A percentile compares a stretch with the other conserved stretches of the same genome.
Conservation (phyloP, 176 grass and related monocot genomes). For the Pharus latifolius region DNA sequence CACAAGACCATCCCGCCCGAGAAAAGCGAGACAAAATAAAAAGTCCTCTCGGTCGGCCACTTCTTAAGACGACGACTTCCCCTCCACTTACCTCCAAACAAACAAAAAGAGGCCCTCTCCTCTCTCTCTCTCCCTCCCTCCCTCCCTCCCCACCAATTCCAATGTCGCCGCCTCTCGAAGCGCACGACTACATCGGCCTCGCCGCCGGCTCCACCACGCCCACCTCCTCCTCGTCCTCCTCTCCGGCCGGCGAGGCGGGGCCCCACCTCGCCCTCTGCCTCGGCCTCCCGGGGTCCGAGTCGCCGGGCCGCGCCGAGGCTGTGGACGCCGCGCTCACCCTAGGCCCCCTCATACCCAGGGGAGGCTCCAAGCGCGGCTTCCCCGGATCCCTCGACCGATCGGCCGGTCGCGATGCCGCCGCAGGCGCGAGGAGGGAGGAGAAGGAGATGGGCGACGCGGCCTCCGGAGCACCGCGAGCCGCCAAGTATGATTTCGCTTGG, state of each 20-base stretch:
- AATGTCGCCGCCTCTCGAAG: constrained; percentile 25
- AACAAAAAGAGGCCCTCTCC: neutral
- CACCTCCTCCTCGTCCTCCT: neutral
- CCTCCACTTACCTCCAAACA: neutral
- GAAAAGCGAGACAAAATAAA: constrained; percentile 24
- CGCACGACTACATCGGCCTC: constrained; percentile 43
- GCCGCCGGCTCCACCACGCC: neutral
- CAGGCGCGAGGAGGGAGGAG: neutral
- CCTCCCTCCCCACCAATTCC: neutral
- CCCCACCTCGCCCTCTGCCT: constrained; percentile 48
- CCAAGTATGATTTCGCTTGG: constrained; percentile 16
- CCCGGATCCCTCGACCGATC: constrained; percentile 1
- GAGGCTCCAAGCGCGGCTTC: constrained; percentile 40
- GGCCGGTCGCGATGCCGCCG: neutral
- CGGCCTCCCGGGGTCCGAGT: constrained; percentile 37
- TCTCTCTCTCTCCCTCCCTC: too few relatives aligned
- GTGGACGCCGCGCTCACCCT: constrained; percentile 39
- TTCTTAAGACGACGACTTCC: neutral
- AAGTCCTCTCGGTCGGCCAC: constrained; percentile 39
- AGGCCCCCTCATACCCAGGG: constrained; percentile 2
- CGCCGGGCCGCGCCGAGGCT: neutral
- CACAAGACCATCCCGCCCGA: neutral
- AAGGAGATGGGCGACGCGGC: neutral
- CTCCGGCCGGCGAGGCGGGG: neutral
- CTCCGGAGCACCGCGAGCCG: constrained; percentile 10